Percentiles rank a stretch among this genome's conserved stretches.
Evolutionary conservation across 2,329 filamentous ascomycete species (phyloP).

Genomic region (Emydomyces testavorans): DNA sequence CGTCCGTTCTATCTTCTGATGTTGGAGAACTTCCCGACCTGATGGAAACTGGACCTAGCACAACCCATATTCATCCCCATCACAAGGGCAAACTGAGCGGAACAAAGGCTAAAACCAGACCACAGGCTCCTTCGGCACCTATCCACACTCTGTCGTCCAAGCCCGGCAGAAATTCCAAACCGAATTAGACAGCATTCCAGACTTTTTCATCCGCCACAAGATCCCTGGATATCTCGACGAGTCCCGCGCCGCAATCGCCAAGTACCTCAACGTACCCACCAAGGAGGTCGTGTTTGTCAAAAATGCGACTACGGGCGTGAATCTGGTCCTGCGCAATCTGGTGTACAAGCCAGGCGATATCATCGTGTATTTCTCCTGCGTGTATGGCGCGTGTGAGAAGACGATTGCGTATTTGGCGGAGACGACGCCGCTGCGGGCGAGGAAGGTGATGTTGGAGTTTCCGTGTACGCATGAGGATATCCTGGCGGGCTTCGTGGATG

Average conservation of each 20-base stretch:
- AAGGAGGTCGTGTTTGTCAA: slow-evolving; percentile 63
- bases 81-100: too few relatives aligned
- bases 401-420: slow-evolving; percentile 63
- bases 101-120: too few relatives aligned
- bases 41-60: too few relatives aligned
- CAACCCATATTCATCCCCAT: too few relatives aligned
- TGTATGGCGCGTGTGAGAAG: slow-evolving; percentile 69
- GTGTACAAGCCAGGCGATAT: slow-evolving; percentile 58
- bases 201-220: slow-evolving; percentile 62
- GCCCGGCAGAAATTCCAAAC: slow-evolving; percentile 55
- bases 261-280: slow-evolving; percentile 52
- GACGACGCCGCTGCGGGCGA: slow-evolving; percentile 40
- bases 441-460: slow-evolving; percentile 52
- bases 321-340: slow-evolving; percentile 69
- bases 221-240: slow-evolving; percentile 53
- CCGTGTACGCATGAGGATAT: slow-evolving; percentile 61
- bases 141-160: slow-evolving; percentile 51
- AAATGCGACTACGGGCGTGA: slow-evolving; percentile 62
- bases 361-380: slow-evolving; percentile 62
- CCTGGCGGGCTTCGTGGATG: slow-evolving; percentile 47
- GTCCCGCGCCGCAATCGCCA: slow-evolving; percentile 53
- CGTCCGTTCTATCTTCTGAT: neutral
- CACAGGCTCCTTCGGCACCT: slow-evolving; percentile 61
- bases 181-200: slow-evolving; percentile 55
- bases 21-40: too few relatives aligned